Conservation (phyloP, 2,329 filamentous ascomycete genomes). For the Pestalotiopsis sp. region DNA sequence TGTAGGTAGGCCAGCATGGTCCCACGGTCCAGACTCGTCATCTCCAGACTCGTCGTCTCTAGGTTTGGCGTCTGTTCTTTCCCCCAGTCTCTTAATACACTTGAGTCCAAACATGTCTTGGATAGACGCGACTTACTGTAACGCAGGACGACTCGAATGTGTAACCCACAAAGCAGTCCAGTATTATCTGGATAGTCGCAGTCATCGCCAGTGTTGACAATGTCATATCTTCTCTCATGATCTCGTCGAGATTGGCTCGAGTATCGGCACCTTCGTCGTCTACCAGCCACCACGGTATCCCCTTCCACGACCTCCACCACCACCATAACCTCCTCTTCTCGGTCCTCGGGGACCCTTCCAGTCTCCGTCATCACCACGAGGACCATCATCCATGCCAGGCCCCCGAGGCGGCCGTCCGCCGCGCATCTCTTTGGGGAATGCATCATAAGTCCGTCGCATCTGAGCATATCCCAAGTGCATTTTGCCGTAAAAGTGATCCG, state of each 20-base stretch:
- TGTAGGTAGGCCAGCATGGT: too few relatives aligned
- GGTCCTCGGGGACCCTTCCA: conserved; percentile 50
- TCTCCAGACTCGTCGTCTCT: neutral
- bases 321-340: conserved; percentile 56
- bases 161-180: neutral
- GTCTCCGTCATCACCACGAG: conserved; percentile 45
- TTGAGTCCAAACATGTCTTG: neutral
- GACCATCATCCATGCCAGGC: conserved; percentile 48
- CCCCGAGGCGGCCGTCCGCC: conserved; percentile 63
- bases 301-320: conserved; percentile 49
- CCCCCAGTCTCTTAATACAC: neutral
- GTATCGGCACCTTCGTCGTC: neutral
- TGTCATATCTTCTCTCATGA: neutral
- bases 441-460: conserved; percentile 92
- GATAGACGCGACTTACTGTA: neutral
- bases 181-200: neutral
- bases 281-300: conserved; percentile 51
- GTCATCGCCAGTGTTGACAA: neutral
- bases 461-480: conserved; percentile 98
- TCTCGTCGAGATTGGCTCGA: neutral
- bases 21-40: neutral
- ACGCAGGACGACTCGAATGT: neutral
- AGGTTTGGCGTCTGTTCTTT: neutral
- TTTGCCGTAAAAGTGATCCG: conserved; percentile 98
- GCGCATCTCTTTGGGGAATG: conserved; percentile 85